Base-by-base conservation (phyloP, 2,329 filamentous ascomycete species). In the Alternaria conjuncta region DNA sequence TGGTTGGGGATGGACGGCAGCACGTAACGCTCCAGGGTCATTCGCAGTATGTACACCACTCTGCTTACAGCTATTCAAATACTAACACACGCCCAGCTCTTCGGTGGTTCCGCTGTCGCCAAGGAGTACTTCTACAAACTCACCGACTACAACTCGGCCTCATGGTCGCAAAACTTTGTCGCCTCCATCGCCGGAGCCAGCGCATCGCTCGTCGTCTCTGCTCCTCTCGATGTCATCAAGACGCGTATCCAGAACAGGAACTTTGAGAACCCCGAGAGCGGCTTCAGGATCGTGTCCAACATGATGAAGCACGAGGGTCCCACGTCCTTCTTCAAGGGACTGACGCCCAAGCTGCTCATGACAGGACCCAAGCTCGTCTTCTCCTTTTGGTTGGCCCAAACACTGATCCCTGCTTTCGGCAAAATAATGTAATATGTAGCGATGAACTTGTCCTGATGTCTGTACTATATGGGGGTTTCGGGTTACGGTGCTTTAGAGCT, bases 351-450 rank as follows among this genome's bases (percentile, higher is more conserved):
- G 91, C 89, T 99, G 69, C 87, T 99, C 77, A 99, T 99, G 96
- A 99, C 96, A 15, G 96, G 96, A 23, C 96, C 96, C 68, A 99
- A 99, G 88, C 88, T 99, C 65, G 96, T 98, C 67, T 99, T 99
- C 86, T 97, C 94, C 65, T 99, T 99, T 90, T 99, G 96, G 96
- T 89, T 99, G 78, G 96, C 96, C 61, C 96, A 99, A 86, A 98
- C 96, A 28, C 86, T 99, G 75, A 99, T 99, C 78, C 96, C 96
- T 55, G 91, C 94, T 43, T 98, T 98, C 81, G 92, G 88, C 76
- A 88, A 89, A 81, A 79, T 89, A 63, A 82, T 89, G 79, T 89
- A 85, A 71, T 64, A 47, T 58, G 47, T 53, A 55, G 64, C 55
- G 49, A 54, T 66, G 61, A 61, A 59, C 57, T 58, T 51, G 57